Evolutionary conservation across 192 early-diverging fungal species (phyloP).

Genomic region (Phycomyces blakesleeanus): DNA sequence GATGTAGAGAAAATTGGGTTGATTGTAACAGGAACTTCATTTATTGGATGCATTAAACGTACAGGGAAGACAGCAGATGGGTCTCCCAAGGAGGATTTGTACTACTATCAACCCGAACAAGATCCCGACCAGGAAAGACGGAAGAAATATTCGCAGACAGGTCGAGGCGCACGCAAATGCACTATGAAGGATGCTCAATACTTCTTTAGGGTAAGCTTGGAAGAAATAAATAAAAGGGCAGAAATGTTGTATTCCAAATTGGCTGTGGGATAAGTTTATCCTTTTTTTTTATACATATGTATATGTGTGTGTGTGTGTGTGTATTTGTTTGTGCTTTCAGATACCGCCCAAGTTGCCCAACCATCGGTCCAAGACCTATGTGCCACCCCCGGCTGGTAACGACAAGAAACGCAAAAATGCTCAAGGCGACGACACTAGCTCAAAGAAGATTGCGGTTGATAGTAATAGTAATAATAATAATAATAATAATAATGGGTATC

Average conservation of each 20-base stretch:
- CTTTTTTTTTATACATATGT: background rate
- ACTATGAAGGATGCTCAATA: conserved; percentile 44
- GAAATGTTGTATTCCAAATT: background rate
- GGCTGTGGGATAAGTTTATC: background rate
- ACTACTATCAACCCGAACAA: conserved; percentile 43
- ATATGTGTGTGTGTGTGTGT: background rate
- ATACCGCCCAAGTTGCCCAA: conserved; percentile 48
- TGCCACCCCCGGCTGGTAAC: conserved; percentile 4
- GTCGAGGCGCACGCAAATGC: conserved; percentile 46
- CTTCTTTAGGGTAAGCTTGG: conserved; percentile 41
- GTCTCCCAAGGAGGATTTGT: conserved; percentile 41
- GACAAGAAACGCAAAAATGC: conserved; percentile 3
- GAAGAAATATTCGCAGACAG: conserved; percentile 25
- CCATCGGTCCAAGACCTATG: conserved; percentile 27
- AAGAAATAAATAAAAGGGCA: no score
- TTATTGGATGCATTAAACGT: conserved; percentile 41
- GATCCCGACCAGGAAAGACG: conserved; percentile 42
- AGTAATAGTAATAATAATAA: background rate
- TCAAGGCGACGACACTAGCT: conserved; percentile 4
- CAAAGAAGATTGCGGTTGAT: background rate
- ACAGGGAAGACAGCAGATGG: conserved; percentile 48
- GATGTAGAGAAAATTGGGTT: conserved; percentile 21
- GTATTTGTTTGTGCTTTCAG: conserved; percentile 8
- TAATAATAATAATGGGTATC: background rate
- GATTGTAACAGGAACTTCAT: conserved; percentile 24